Percentiles rank a stretch among this genome's conserved stretches.
phyloP scores from a whole-genome alignment of 805 yeast species.

The Schizosaccharomyces cryophilus region DNA sequence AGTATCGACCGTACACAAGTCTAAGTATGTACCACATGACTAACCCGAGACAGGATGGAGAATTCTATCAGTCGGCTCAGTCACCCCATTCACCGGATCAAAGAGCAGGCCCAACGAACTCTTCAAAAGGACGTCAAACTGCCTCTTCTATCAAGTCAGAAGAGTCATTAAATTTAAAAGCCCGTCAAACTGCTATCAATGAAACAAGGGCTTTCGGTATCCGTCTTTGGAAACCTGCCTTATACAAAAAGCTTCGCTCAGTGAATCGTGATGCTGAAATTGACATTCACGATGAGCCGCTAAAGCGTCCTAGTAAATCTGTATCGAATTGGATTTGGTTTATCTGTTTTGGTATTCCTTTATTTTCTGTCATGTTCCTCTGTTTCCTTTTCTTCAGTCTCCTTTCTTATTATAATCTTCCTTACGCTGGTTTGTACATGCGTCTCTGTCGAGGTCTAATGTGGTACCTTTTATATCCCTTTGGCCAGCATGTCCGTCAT shows the following conservation, averaged over 20 bases:
- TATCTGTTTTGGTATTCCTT: slow-evolving; percentile 41
- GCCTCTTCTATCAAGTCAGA: background rate
- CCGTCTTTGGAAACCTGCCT: slow-evolving; percentile 93
- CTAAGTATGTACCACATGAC: no score
- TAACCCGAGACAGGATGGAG: no score
- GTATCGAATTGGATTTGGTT: slow-evolving; percentile 56
- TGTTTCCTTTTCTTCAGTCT: slow-evolving; percentile 25
- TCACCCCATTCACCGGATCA: background rate
- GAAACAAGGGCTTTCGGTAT: slow-evolving; percentile 96
- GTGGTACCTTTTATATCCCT: slow-evolving; percentile 54
- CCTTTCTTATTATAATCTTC: slow-evolving; percentile 18
- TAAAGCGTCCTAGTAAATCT: slow-evolving; percentile 33
- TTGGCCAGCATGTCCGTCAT: slow-evolving; percentile 68
- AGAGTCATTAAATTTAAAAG: slow-evolving; percentile 13
- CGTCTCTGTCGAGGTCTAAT: slow-evolving; percentile 36
- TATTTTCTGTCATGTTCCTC: slow-evolving; percentile 6
- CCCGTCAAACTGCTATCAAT: slow-evolving; percentile 88
- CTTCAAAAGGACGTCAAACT: background rate
- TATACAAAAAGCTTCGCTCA: slow-evolving; percentile 76
- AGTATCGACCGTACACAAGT: no score
- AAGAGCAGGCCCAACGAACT: background rate
- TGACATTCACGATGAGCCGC: slow-evolving; percentile 61
- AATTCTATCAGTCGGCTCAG: no score
- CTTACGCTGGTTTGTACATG: slow-evolving; percentile 34
- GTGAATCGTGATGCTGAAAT: slow-evolving; percentile 78